phyloP scores from a whole-genome alignment of 495 filamentous ascomycete genomes.

The Lentithecium fluviatile region DNA sequence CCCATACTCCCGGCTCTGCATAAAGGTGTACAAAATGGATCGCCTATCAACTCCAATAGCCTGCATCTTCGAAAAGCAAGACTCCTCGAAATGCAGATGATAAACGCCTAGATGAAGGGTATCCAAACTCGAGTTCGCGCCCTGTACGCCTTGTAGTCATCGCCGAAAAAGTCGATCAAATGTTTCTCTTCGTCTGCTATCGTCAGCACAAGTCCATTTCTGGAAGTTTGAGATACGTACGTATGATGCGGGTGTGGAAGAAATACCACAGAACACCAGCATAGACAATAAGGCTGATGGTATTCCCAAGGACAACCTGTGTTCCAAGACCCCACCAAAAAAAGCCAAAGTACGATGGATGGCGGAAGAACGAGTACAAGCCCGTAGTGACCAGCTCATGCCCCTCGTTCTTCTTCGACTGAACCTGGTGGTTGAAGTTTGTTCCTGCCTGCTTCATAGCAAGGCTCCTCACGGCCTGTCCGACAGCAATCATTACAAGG shows the following conservation, averaged over 20 bases:
- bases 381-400: constrained; percentile 81
- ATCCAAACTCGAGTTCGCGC: constrained; percentile 69
- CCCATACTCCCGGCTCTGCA: no score
- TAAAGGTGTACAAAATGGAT: no score
- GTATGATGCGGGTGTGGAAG: constrained; percentile 67
- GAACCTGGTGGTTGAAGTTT: constrained; percentile 90
- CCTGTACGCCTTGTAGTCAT: constrained; percentile 75
- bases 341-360: constrained; percentile 95
- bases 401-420: constrained; percentile 59
- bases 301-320: constrained; percentile 85
- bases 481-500: constrained; percentile 61
- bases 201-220: neutral
- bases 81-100: neutral
- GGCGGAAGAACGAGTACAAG: constrained; percentile 62
- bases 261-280: constrained; percentile 77
- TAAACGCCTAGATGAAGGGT: constrained; percentile 57
- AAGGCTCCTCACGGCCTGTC: constrained; percentile 68
- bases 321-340: constrained; percentile 98
- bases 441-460: constrained; percentile 88
- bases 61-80: no score
- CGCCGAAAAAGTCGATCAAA: constrained; percentile 77
- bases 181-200: constrained; percentile 69
- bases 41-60: no score
- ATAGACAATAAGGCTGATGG: constrained; percentile 72
- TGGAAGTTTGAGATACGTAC: constrained; percentile 48